A percentile compares a stretch with the other conserved stretches of the same genome.
These are phyloP conservation scores for Cryphonectria japonica DNA, from an alignment of 2,329 filamentous ascomycete genomes.

Conservation along the genomic window DNA sequence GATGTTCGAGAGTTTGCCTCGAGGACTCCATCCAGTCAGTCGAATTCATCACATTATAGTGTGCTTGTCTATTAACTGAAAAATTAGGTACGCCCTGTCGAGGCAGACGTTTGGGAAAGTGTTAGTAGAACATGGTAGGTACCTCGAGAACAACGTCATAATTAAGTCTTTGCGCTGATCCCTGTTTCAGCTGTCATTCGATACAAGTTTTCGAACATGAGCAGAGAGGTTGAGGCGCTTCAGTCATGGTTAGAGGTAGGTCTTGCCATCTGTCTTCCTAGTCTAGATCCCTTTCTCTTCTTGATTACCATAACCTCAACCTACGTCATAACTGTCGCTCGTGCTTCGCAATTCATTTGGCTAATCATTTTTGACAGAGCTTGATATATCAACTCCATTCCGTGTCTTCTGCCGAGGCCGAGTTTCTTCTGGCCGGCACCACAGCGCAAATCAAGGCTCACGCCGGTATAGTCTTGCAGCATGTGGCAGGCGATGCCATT, in stretches of 20 bases:
- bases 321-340: background rate
- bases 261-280: background rate
- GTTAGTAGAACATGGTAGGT: conserved; percentile 28
- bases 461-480: conserved; percentile 29
- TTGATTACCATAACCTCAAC: background rate
- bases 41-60: background rate
- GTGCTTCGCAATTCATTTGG: too few relatives aligned
- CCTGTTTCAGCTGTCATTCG: conserved; percentile 26
- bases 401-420: conserved; percentile 24
- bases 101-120: conserved; percentile 31
- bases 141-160: too few relatives aligned
- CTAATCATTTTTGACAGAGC: conserved; percentile 15
- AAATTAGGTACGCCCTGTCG: conserved; percentile 25
- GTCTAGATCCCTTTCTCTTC: background rate
- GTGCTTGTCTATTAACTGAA: background rate
- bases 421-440: conserved; percentile 36
- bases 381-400: conserved; percentile 50
- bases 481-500: conserved; percentile 29
- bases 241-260: conserved; percentile 31
- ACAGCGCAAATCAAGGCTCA: conserved; percentile 31
- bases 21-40: conserved; percentile 52
- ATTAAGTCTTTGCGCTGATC: background rate
- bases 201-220: conserved; percentile 32
- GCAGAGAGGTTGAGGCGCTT: conserved; percentile 28
- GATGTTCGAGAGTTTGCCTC: conserved; percentile 57